Evolutionary conservation across 2,329 filamentous ascomycete genomes (phyloP).

Genomic region (Graphiopsis chlorocephala): DNA sequence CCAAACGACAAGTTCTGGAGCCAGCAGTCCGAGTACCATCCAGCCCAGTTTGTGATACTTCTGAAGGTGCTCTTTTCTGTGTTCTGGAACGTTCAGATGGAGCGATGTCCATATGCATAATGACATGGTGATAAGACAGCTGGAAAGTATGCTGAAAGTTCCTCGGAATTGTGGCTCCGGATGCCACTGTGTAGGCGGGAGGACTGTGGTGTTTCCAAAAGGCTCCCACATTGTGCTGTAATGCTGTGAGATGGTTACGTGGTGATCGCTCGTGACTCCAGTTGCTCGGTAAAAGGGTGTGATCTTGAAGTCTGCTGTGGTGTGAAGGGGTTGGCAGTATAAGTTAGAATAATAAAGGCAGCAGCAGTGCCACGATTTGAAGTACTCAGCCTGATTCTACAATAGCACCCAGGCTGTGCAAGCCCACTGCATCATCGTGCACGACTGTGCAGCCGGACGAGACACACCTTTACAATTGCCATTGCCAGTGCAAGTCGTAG

Average conservation of each 20-base stretch:
- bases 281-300: background rate
- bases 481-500: too few relatives aligned
- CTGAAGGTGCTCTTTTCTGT: constrained; percentile 12
- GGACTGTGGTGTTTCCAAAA: background rate
- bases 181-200: constrained; percentile 15
- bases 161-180: constrained; percentile 20
- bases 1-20: constrained; percentile 17
- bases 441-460: background rate
- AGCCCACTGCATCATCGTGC: background rate
- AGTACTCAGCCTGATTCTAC: background rate
- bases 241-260: background rate
- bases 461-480: too few relatives aligned
- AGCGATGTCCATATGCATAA: constrained; percentile 22
- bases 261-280: background rate
- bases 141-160: constrained; percentile 19
- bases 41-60: constrained; percentile 16
- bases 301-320: background rate
- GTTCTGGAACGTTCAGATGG: constrained; percentile 22
- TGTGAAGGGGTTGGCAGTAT: background rate
- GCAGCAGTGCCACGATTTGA: background rate
- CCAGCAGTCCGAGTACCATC: constrained; percentile 19
- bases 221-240: background rate
- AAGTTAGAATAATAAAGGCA: background rate
- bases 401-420: background rate
- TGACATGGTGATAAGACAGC: constrained; percentile 18